Conservation (phyloP, 169 alveolate genomes). For the Plasmodium cynomolgi region DNA sequence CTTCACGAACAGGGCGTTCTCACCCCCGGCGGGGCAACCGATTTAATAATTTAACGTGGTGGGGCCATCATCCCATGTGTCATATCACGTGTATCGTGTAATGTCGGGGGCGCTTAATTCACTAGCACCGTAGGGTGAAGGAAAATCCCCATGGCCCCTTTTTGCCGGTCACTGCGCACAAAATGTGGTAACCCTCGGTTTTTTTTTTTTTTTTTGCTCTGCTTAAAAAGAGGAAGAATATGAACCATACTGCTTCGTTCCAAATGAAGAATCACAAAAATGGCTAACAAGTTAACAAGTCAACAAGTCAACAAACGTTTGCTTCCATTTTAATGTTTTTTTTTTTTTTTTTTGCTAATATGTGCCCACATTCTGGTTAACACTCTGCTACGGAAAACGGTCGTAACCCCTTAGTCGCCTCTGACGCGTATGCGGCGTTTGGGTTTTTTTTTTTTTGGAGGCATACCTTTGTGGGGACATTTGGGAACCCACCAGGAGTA, state of each 20-base stretch:
- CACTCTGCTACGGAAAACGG: not conserved
- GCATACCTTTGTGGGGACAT: not conserved
- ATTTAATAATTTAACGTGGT: not conserved
- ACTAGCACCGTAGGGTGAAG: not conserved
- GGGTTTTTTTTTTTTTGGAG: not conserved
- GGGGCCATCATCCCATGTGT: not conserved
- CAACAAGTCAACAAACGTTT: not conserved
- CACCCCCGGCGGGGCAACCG: not conserved
- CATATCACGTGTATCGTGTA: not conserved
- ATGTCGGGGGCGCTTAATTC: not conserved
- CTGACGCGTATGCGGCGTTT: not conserved
- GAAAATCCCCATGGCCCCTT: not conserved
- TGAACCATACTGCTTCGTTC: not conserved
- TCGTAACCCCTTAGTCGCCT: conserved; percentile 3
- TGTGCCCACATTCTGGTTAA: not conserved
- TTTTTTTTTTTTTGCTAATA: not conserved
- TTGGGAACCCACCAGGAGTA: not conserved
- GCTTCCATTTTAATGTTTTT: not conserved
- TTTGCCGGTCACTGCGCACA: not conserved
- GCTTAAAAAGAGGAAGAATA: not conserved
- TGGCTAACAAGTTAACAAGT: not conserved
- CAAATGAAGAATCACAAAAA: not conserved
- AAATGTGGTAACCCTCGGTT: not conserved
- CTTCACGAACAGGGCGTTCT: not conserved
- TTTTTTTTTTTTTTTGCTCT: too few species aligned